A percentile compares a stretch with the other conserved stretches of the same genome.
Conservation (phyloP, 176 grass and related monocot genomes). For the Triticum monococcum region DNA sequence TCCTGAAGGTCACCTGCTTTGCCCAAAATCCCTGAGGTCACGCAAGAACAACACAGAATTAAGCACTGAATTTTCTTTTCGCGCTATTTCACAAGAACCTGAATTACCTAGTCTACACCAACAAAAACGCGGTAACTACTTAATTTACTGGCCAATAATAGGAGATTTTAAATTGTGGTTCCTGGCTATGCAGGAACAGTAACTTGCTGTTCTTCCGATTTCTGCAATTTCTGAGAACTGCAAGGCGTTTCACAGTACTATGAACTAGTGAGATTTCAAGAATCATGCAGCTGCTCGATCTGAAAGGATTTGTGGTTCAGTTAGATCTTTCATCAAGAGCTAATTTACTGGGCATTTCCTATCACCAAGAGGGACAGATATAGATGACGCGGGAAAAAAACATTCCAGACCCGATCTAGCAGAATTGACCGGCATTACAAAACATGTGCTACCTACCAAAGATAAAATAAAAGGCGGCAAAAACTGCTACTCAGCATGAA, state of each 20-base stretch:
- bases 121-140: not conserved
- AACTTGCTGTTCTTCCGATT: not conserved
- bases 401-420: conserved; percentile 24
- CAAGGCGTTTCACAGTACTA: not conserved
- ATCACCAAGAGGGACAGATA: conserved; percentile 34
- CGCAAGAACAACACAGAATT: conserved; percentile 28
- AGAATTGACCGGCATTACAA: conserved; percentile 44
- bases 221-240: not conserved
- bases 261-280: not conserved
- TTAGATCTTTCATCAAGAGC: not conserved
- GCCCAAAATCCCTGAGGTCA: conserved; percentile 39
- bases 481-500: conserved; percentile 11
- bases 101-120: not conserved
- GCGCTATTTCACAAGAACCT: not conserved
- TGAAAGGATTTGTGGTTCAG: not conserved
- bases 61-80: conserved; percentile 7
- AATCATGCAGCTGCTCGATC: not conserved
- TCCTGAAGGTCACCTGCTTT: conserved; percentile 19
- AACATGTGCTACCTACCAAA: conserved; percentile 33
- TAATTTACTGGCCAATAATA: not conserved
- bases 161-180: conserved; percentile 11
- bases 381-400: not conserved
- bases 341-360: conserved; percentile 21
- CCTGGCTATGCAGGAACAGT: not conserved
- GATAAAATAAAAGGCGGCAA: conserved; percentile 13